phyloP scores from a whole-genome alignment of 2,329 filamentous ascomycete genomes.

The Aspergillus fumigatus region DNA sequence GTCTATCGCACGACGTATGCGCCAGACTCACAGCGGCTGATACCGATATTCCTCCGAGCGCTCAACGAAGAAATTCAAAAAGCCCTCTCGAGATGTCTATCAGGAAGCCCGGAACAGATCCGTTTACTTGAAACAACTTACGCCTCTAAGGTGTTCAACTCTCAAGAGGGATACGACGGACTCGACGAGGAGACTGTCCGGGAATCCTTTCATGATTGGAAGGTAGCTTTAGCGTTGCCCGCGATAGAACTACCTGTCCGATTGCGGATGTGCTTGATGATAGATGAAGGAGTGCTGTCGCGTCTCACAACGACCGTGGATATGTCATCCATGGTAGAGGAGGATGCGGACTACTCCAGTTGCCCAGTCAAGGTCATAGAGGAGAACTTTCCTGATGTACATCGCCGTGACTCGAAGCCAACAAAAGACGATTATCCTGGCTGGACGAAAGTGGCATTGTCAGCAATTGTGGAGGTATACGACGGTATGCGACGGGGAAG shows the following conservation, averaged over 20 bases:
- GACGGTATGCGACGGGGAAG: slow-evolving; percentile 22
- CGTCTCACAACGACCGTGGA: slow-evolving; percentile 13
- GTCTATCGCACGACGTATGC: slow-evolving; percentile 26
- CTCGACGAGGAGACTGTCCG: slow-evolving; percentile 17
- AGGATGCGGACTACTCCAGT: slow-evolving; percentile 7
- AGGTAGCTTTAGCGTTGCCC: slow-evolving; percentile 22
- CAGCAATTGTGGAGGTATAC: slow-evolving; percentile 24
- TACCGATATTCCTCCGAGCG: slow-evolving; percentile 50
- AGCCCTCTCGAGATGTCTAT: slow-evolving; percentile 15
- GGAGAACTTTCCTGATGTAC: slow-evolving; percentile 25
- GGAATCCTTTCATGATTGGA: slow-evolving; percentile 25
- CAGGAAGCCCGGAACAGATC: slow-evolving; percentile 18
- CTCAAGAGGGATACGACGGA: slow-evolving; percentile 9
- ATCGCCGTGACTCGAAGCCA: slow-evolving; percentile 12
- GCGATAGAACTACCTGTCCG: slow-evolving; percentile 23
- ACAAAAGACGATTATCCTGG: slow-evolving; percentile 16
- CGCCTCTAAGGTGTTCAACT: slow-evolving; percentile 23
- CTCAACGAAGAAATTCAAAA: slow-evolving; percentile 54
- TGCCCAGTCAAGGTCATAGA: slow-evolving; percentile 27
- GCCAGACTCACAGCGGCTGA: slow-evolving; percentile 38
- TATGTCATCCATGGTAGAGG: slow-evolving; percentile 7
- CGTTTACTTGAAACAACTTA: slow-evolving; percentile 18
- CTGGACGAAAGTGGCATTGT: slow-evolving; percentile 22
- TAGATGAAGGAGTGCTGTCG: slow-evolving; percentile 22
- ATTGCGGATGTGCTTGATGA: slow-evolving; percentile 23